Conservation (phyloP, 2,329 filamentous ascomycete species). For the Chaetothyriales sp. region DNA sequence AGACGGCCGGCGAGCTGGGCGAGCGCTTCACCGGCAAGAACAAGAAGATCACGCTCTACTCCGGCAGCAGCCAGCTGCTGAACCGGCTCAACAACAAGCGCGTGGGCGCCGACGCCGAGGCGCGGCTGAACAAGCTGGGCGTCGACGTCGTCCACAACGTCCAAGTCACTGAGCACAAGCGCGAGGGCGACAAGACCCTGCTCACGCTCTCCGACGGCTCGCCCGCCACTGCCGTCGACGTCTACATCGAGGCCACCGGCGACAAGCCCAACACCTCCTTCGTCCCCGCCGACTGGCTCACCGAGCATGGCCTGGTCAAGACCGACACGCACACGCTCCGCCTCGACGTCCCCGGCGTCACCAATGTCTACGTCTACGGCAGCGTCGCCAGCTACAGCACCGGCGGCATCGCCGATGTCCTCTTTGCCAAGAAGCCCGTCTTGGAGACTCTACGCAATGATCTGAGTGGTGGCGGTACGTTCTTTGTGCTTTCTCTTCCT, state of each 20-base stretch:
- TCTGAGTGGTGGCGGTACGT: constrained; percentile 16
- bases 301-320: constrained; percentile 35
- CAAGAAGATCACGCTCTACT: constrained; percentile 33
- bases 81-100: constrained; percentile 27
- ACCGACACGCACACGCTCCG: constrained; percentile 27
- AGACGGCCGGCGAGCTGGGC: constrained; percentile 37
- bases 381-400: constrained; percentile 18
- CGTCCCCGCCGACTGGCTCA: constrained; percentile 35
- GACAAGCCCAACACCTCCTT: constrained; percentile 40
- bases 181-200: constrained; percentile 26
- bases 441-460: constrained; percentile 16
- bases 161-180: constrained; percentile 21
- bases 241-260: constrained; percentile 41
- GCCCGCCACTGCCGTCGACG: constrained; percentile 33
- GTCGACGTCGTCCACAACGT: constrained; percentile 32
- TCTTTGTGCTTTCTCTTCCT: background rate
- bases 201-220: constrained; percentile 35
- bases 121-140: constrained; percentile 33
- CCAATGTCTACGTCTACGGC: constrained; percentile 16
- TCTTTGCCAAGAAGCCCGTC: constrained; percentile 12
- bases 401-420: constrained; percentile 15
- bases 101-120: constrained; percentile 30
- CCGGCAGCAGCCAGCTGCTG: constrained; percentile 28
- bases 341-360: constrained; percentile 15
- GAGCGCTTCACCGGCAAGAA: constrained; percentile 22